These are phyloP conservation scores for Colletotrichum sp. DNA, from an alignment of 2,329 filamentous ascomycete genomes.

Conservation along the genomic window DNA sequence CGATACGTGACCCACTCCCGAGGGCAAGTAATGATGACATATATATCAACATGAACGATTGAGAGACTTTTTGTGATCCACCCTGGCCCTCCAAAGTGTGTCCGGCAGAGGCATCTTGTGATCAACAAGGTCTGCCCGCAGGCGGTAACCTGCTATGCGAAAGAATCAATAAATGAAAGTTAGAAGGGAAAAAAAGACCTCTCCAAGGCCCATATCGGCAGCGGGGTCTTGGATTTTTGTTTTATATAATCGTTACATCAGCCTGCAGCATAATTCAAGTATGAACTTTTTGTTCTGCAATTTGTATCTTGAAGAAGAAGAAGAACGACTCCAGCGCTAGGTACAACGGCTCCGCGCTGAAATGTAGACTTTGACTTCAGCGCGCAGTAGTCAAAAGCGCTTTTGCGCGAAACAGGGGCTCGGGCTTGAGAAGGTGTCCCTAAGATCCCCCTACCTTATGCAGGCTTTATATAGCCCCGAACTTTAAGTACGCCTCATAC, in stretches of 20 bases:
- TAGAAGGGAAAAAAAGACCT: no score
- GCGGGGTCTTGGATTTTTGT: neutral
- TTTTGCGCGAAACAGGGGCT: neutral
- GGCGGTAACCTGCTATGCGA: neutral
- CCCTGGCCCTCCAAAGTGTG: neutral
- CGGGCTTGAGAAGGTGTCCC: neutral
- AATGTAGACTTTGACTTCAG: neutral
- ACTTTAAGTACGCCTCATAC: neutral
- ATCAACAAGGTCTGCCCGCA: neutral
- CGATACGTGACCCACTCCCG: neutral
- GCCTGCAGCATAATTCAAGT: neutral
- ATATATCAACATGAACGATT: neutral
- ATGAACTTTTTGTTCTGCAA: fast-evolving
- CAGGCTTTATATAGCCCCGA: neutral
- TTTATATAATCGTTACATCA: neutral
- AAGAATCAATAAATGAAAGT: neutral
- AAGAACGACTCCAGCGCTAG: neutral
- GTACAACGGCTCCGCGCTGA: neutral
- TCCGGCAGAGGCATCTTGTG: neutral
- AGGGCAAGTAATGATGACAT: neutral
- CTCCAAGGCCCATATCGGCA: neutral
- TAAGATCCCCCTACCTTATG: neutral
- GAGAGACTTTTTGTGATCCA: neutral
- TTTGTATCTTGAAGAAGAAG: neutral
- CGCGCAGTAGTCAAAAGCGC: neutral